These are phyloP conservation scores for Malassezia slooffiae DNA, from an alignment of 1,284 basidiomycete genomes.

Conservation along the genomic window DNA sequence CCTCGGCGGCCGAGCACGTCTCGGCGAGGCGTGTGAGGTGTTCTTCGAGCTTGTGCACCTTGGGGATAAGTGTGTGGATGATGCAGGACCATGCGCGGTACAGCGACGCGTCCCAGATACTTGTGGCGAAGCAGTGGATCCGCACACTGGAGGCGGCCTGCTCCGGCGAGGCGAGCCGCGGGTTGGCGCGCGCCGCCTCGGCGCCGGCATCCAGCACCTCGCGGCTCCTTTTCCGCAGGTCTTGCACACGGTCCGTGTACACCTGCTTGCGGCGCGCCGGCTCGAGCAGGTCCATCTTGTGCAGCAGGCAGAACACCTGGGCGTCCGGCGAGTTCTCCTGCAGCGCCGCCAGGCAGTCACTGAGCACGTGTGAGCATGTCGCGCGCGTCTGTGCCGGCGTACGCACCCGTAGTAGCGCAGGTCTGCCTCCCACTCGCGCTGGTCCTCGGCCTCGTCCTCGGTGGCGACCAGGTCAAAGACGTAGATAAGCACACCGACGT, in stretches of 20 bases:
- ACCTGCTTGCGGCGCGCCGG: slow-evolving; percentile 53
- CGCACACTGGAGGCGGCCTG: slow-evolving; percentile 40
- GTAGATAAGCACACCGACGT: slow-evolving; percentile 93
- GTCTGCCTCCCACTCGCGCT: slow-evolving; percentile 52
- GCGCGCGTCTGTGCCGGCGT: too few species aligned
- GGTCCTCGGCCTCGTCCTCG: slow-evolving; percentile 25
- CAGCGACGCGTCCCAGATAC: slow-evolving; percentile 92
- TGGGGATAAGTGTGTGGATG: slow-evolving; percentile 90
- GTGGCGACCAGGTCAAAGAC: slow-evolving; percentile 70
- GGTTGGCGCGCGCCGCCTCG: too few species aligned
- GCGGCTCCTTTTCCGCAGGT: slow-evolving; percentile 30
- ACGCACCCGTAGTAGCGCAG: slow-evolving; percentile 35
- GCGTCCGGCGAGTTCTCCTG: slow-evolving; percentile 53
- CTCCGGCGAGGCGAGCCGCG: slow-evolving; percentile 52
- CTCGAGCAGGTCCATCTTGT: slow-evolving; percentile 80
- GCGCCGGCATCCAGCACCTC: slow-evolving; percentile 19
- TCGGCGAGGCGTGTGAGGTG: slow-evolving; percentile 75
- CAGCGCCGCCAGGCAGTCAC: slow-evolving; percentile 35
- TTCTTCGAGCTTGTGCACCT: slow-evolving; percentile 71
- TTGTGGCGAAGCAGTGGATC: slow-evolving; percentile 65
- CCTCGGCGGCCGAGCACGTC: slow-evolving; percentile 78
- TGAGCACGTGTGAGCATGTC: too few species aligned
- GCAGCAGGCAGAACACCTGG: slow-evolving; percentile 76
- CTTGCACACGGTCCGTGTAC: slow-evolving; percentile 52
- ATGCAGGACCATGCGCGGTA: slow-evolving; percentile 98